Conservation (phyloP, 257 asterid genomes). For the Thymus mandschuricus region DNA sequence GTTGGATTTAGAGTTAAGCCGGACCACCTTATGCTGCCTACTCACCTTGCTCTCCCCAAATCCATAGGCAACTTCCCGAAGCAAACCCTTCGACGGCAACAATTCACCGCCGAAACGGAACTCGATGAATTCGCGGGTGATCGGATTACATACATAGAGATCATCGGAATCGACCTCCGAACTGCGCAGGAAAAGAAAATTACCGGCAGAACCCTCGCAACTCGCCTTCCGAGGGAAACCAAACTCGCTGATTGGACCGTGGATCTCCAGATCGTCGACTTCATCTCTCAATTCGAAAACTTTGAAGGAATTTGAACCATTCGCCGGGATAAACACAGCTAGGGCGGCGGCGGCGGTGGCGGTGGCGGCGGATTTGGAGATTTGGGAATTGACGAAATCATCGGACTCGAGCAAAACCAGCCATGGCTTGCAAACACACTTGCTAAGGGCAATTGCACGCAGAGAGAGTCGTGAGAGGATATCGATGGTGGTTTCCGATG, state of each 20-base stretch:
- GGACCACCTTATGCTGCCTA: background rate
- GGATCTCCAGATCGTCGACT: slow-evolving; percentile 9
- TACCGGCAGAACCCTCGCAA: background rate
- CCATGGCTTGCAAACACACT: slow-evolving; percentile 38
- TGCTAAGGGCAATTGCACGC: slow-evolving; percentile 28
- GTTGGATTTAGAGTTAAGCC: background rate
- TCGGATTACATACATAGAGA: slow-evolving; percentile 42
- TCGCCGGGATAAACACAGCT: slow-evolving; percentile 19
- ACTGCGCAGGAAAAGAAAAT: slow-evolving; percentile 25
- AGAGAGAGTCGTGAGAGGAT: slow-evolving; percentile 43
- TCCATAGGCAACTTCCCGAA: background rate
- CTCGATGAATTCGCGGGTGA: slow-evolving; percentile 33
- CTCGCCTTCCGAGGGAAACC: background rate
- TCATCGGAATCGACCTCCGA: background rate
- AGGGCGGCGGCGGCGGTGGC: slow-evolving; percentile 19
- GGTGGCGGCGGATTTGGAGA: background rate
- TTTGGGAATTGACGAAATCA: slow-evolving; percentile 32
- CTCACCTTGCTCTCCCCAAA: background rate
- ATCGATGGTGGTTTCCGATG: slow-evolving; percentile 35
- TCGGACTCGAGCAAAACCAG: background rate
- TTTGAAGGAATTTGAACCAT: background rate
- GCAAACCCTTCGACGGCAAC: background rate
- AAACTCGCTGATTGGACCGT: slow-evolving; percentile 28
- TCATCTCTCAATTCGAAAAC: slow-evolving; percentile 30
- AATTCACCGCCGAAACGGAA: slow-evolving; percentile 8